Conservation (phyloP, 257 asterid genomes). For the Linderniella brevidens region DNA sequence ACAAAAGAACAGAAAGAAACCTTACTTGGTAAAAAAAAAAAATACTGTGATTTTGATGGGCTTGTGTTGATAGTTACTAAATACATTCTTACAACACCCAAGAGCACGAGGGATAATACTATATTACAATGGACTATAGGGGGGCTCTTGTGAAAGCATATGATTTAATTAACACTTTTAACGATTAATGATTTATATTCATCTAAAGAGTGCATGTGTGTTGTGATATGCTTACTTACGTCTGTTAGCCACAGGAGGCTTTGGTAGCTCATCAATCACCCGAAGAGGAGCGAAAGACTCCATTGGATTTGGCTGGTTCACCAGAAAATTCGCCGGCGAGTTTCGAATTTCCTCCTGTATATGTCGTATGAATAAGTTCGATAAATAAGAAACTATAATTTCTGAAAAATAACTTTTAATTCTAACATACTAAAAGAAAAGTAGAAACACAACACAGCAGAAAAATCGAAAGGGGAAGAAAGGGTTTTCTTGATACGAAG, state of each 20-base stretch:
- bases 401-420: not conserved
- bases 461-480: too few species aligned
- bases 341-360: constrained; percentile 73
- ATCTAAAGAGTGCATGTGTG: not conserved
- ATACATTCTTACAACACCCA: constrained; percentile 12
- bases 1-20: constrained; percentile 8
- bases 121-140: constrained; percentile 15
- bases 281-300: constrained; percentile 55
- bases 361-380: not conserved
- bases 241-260: constrained; percentile 83
- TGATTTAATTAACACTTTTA: not conserved
- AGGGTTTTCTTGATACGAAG: too few species aligned
- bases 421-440: not conserved
- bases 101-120: constrained; percentile 13
- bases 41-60: constrained; percentile 31
- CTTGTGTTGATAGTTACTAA: constrained; percentile 16
- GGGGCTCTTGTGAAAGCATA: not conserved
- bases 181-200: not conserved
- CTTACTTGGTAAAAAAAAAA: constrained; percentile 20
- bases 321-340: constrained; percentile 51
- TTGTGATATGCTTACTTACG: constrained; percentile 27
- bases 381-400: too few species aligned
- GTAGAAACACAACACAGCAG: not conserved
- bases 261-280: constrained; percentile 84
- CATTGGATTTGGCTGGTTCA: constrained; percentile 52